These are phyloP conservation scores for Tausonia pullulans DNA, from an alignment of 1,284 basidiomycete genomes.

Conservation along the genomic window DNA sequence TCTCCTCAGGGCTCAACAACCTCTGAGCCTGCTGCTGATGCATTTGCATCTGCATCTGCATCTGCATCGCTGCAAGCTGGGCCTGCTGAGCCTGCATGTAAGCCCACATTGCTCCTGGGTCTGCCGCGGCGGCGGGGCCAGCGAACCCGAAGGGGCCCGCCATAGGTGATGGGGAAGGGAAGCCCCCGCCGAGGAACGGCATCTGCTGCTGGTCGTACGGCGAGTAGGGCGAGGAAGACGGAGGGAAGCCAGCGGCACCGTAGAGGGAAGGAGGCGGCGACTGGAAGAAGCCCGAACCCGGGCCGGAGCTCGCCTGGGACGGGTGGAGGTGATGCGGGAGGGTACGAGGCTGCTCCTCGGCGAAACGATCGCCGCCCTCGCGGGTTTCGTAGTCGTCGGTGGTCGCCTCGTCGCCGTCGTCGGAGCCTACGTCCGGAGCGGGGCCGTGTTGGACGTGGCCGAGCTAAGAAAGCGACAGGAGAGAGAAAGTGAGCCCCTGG, in stretches of 20 bases:
- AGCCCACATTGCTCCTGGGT: slow-evolving; percentile 1
- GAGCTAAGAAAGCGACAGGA: neutral
- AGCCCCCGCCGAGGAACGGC: neutral
- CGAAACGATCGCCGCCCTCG: too few species aligned
- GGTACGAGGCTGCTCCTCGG: too few species aligned
- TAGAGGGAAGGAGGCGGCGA: too few species aligned
- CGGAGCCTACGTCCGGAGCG: neutral
- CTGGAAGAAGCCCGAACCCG: too few species aligned
- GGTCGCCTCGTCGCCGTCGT: slow-evolving; percentile 2
- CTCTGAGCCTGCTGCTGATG: neutral
- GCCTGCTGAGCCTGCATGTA: slow-evolving; percentile 16
- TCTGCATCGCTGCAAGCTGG: slow-evolving; percentile 14
- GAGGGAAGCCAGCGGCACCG: too few species aligned
- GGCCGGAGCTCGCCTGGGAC: too few species aligned
- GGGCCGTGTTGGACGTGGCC: slow-evolving; percentile 9
- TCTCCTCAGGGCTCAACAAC: neutral
- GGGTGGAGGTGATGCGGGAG: too few species aligned
- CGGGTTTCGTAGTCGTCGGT: neutral
- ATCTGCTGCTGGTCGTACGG: neutral
- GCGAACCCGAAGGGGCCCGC: neutral
- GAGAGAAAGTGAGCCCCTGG: neutral
- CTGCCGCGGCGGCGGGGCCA: neutral
- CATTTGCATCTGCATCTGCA: slow-evolving; percentile 10
- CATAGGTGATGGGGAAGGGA: neutral
- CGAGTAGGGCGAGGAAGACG: neutral